Percentiles rank a stretch among this genome's conserved stretches.
phyloP scores from a whole-genome alignment of 805 yeast species.

The Brettanomyces bruxellensis region DNA sequence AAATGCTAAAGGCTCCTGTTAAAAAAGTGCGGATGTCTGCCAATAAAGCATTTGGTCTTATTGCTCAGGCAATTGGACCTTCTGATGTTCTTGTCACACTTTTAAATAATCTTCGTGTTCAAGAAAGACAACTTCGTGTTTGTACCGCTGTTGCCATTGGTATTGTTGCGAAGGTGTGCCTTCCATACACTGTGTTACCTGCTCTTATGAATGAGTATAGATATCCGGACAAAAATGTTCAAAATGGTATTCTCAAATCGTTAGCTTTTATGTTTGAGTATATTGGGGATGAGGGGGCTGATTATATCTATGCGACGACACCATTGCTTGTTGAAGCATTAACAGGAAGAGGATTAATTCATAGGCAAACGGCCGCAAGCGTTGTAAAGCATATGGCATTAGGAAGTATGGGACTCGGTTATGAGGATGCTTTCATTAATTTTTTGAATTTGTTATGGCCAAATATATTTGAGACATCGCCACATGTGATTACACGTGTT shows the following conservation, averaged over 20 bases:
- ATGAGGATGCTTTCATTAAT: conserved; percentile 79
- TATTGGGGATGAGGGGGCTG: conserved; percentile 69
- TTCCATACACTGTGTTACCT: conserved; percentile 89
- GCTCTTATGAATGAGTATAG: conserved; percentile 93
- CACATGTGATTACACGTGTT: conserved; percentile 83
- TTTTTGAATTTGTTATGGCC: conserved; percentile 77
- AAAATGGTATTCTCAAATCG: conserved; percentile 90
- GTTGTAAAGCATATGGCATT: conserved; percentile 77
- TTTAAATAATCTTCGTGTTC: conserved; percentile 77
- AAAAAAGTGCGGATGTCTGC: conserved; percentile 77
- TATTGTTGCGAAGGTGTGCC: conserved; percentile 87
- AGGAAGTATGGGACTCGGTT: conserved; percentile 64
- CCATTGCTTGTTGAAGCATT: conserved; percentile 84
- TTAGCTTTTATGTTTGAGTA: conserved; percentile 89
- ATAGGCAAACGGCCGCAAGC: conserved; percentile 90
- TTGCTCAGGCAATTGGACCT: conserved; percentile 91
- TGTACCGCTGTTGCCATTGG: conserved; percentile 98
- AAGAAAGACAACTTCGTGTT: conserved; percentile 92
- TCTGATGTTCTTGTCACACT: conserved; percentile 84
- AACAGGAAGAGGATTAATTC: conserved; percentile 84
- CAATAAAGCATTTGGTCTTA: conserved; percentile 82
- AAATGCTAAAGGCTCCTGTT: conserved; percentile 74
- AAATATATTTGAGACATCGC: conserved; percentile 87
- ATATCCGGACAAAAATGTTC: conserved; percentile 86
- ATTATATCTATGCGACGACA: conserved; percentile 70